Evolutionary conservation across 2,329 filamentous ascomycete genomes (phyloP).

Genomic region (Harringtonia aguacate): DNA sequence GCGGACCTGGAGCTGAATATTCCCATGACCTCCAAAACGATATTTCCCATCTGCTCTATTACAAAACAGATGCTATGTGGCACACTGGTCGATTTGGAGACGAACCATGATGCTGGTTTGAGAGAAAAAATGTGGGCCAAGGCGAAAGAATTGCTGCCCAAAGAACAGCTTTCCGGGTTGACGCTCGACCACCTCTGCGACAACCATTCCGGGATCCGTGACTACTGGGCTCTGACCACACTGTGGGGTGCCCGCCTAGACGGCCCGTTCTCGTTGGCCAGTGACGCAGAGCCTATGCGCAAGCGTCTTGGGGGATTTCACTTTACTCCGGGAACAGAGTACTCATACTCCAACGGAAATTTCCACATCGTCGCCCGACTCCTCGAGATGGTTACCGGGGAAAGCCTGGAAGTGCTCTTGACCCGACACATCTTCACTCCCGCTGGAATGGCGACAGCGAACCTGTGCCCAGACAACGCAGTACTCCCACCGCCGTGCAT

Average conservation of each 20-base stretch:
- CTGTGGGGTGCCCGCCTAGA: background rate
- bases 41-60: background rate
- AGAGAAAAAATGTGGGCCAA: too few species aligned
- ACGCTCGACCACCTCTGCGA: background rate
- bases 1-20: background rate
- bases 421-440: background rate
- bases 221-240: background rate
- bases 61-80: background rate
- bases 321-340: background rate
- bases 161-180: background rate
- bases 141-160: too few species aligned
- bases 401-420: background rate
- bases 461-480: background rate
- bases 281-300: background rate
- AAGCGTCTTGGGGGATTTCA: background rate
- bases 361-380: background rate
- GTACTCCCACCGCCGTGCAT: too few species aligned
- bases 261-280: background rate
- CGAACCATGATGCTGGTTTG: background rate
- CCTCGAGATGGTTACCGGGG: background rate
- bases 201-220: background rate
- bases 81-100: background rate
- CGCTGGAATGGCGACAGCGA: background rate
- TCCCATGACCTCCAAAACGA: background rate
- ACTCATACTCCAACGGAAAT: background rate